Evolutionary conservation across 2,329 filamentous ascomycete species (phyloP), one percentile per base, ranked within the genome.

Genomic region (Aspergillus sojae): DNA sequence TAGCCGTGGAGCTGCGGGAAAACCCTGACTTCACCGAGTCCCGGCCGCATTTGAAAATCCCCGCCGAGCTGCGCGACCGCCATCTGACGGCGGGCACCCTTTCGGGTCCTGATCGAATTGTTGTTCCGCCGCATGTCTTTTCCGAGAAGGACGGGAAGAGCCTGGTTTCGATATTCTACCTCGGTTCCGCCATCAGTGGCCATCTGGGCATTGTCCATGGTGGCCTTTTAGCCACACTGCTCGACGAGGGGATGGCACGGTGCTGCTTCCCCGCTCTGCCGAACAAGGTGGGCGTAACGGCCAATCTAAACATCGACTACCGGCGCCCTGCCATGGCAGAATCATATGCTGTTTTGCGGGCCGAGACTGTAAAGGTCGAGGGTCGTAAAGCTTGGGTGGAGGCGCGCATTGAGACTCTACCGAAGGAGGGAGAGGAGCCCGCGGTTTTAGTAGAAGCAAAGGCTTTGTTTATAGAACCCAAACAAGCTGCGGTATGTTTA

Each of bases 381-480:
- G 94, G 95, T 1, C 85, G 95, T 66, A 98, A 98, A 82, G 94
- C 93, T 14, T 97, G 93, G 93, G 93, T 97, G 1, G 90, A 91
- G 79, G 95, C 93, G 1, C 86, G 88, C 70, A 89, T 98, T 71
- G 93, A 97, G 84, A 89, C 92, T 61, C 79, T 98, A 65, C 86
- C 86, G 63, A 80, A 84, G 30, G 82, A 88, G 39, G 87, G 87
- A 10, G 85, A 89, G 77, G 82, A 84, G 70, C 88, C 89, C 1
- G 79, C 84, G 19, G 84, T 94, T 55, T 77, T 97, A 63, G 93
- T 91, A 9, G 92, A 96, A 79, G 94, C 92, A 0, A 90, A 91
- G 74, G 93, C 90, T 3, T 79, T 99, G 69, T 98, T 96, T 76
- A 86, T 98, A 72, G 93, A 95, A 79, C 94, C 94, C 34, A 94